These are phyloP conservation scores for Elaphomyces granulatus DNA, from an alignment of 495 filamentous ascomycete genomes.

Conservation along the genomic window DNA sequence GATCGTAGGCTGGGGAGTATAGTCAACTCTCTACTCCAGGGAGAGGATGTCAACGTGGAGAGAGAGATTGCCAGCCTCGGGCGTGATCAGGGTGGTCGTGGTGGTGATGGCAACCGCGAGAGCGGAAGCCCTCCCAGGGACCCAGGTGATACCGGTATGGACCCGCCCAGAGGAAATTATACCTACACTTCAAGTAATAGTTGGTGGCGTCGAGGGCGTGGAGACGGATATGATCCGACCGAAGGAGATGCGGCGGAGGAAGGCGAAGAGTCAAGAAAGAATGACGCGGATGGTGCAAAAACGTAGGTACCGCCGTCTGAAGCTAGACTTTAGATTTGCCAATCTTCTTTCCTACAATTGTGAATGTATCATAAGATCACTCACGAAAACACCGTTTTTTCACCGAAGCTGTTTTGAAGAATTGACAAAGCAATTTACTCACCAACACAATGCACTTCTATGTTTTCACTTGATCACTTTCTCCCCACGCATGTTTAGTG, in stretches of 20 bases:
- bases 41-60: slow-evolving; percentile 77
- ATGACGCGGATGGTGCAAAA: slow-evolving; percentile 91
- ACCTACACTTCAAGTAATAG: not conserved
- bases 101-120: slow-evolving; percentile 19
- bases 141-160: not conserved
- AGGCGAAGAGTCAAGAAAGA: slow-evolving; percentile 72
- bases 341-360: not conserved
- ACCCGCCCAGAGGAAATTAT: not conserved
- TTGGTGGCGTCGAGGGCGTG: slow-evolving; percentile 21
- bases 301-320: slow-evolving; percentile 75
- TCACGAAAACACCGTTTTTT: too few relatives aligned
- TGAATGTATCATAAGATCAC: too few relatives aligned
- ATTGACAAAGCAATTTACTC: too few relatives aligned
- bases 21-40: slow-evolving; percentile 69
- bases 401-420: too few relatives aligned
- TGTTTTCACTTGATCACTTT: too few relatives aligned
- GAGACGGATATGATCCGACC: slow-evolving; percentile 72
- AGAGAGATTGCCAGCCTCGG: slow-evolving; percentile 54
- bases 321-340: slow-evolving; percentile 1
- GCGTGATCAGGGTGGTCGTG: slow-evolving; percentile 27
- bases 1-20: slow-evolving; percentile 72
- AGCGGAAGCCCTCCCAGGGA: not conserved
- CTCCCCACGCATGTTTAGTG: too few relatives aligned
- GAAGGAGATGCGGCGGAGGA: slow-evolving; percentile 85
- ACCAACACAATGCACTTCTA: too few relatives aligned